A percentile compares a stretch with the other conserved stretches of the same genome.
phyloP scores from a whole-genome alignment of 306 rosid species.

The Rubus idaeus region DNA sequence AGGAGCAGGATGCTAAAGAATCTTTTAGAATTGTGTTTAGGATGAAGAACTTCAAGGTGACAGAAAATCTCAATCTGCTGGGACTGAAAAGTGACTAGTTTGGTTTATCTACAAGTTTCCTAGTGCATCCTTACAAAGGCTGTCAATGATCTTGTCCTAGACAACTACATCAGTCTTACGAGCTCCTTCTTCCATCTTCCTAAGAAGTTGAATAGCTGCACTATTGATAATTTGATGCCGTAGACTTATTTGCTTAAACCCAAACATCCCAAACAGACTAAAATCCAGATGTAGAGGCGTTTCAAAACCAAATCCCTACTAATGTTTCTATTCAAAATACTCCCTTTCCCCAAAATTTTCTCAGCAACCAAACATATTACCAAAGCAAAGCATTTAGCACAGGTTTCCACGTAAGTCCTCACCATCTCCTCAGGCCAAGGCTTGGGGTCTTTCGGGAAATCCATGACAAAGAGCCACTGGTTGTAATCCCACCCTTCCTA shows the following conservation, averaged over 20 bases:
- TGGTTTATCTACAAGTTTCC: neutral
- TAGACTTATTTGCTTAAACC: neutral
- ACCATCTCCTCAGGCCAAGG: conserved; percentile 62
- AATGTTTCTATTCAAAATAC: neutral
- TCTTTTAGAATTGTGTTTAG: neutral
- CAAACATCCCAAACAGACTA: neutral
- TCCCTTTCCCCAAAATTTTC: neutral
- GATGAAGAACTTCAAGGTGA: neutral
- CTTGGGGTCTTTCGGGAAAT: conserved; percentile 46
- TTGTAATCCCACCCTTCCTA: conserved; percentile 81
- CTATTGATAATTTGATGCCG: neutral
- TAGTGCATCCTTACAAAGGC: neutral
- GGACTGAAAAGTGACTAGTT: neutral
- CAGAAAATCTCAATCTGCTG: neutral
- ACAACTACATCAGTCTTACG: neutral
- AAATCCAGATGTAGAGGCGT: neutral
- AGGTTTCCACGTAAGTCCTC: conserved; percentile 57
- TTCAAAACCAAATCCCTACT: neutral
- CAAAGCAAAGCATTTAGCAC: conserved; percentile 36
- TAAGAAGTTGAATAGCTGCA: neutral
- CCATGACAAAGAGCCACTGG: conserved; percentile 75
- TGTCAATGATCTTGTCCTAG: neutral
- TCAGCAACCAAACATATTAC: neutral
- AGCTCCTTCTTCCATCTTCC: neutral
- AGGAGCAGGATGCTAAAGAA: neutral